These are phyloP conservation scores for Thuidium tamariscinum DNA, from an alignment of 225 moss, liverwort and hornwort species.

Conservation along the genomic window DNA sequence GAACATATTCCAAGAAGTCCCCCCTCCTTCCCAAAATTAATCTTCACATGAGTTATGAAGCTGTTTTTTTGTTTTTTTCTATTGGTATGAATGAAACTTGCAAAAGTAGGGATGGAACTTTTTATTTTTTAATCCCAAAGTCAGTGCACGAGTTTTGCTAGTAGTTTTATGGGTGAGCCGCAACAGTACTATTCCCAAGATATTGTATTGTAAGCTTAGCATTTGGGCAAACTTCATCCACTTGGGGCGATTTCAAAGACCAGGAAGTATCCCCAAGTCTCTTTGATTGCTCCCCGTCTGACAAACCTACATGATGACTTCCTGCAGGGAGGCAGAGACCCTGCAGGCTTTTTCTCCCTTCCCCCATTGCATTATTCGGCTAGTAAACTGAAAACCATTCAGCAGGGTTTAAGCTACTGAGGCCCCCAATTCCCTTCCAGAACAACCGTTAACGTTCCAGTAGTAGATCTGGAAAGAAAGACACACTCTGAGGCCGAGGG, in stretches of 20 bases:
- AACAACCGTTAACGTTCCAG: neutral
- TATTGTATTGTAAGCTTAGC: neutral
- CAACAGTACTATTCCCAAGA: neutral
- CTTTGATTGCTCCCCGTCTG: neutral
- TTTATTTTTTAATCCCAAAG: neutral
- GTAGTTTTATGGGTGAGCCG: neutral
- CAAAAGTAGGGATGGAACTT: rapidly evolving
- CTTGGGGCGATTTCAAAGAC: neutral
- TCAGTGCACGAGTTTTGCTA: neutral
- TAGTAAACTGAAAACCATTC: neutral
- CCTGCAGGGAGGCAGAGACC: neutral
- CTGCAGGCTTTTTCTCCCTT: neutral
- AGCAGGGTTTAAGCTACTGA: neutral
- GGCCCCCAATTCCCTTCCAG: neutral
- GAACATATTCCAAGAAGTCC: no score
- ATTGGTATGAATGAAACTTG: no score
- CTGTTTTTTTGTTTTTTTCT: no score
- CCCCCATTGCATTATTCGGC: neutral
- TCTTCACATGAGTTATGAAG: rapidly evolving
- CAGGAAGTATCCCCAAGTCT: neutral
- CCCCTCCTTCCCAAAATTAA: rapidly evolving
- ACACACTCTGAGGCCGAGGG: neutral
- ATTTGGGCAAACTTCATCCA: neutral
- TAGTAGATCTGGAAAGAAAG: neutral
- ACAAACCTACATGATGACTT: neutral